phyloP scores from a whole-genome alignment of 1,139 yeast genomes.

The Eremothecium coryli region DNA sequence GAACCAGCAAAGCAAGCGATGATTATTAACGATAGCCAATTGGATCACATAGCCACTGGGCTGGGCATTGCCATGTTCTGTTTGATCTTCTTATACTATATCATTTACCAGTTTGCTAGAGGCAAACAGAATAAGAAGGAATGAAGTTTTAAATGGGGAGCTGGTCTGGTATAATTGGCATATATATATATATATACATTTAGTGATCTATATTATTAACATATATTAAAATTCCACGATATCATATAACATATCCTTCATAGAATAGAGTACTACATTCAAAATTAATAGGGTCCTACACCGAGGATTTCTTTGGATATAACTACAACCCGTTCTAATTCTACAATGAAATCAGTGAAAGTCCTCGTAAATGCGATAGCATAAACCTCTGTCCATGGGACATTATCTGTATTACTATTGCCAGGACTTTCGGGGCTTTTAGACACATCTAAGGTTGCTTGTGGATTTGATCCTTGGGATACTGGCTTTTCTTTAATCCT shows the following conservation, averaged over 20 bases:
- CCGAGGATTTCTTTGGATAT: slow-evolving; percentile 38
- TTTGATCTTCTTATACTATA: slow-evolving; percentile 63
- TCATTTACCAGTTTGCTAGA: slow-evolving; percentile 31
- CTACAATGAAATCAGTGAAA: slow-evolving; percentile 39
- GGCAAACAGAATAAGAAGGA: slow-evolving; percentile 4
- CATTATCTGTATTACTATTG: slow-evolving; percentile 12
- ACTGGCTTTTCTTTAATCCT: slow-evolving; percentile 22
- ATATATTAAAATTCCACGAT: no score
- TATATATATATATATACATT: not conserved
- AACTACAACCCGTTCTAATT: slow-evolving; percentile 33
- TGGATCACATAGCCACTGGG: slow-evolving; percentile 63
- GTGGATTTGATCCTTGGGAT: slow-evolving; percentile 1
- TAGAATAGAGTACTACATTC: not conserved
- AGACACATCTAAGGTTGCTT: no score
- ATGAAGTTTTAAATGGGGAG: not conserved
- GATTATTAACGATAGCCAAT: slow-evolving; percentile 81
- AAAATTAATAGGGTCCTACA: slow-evolving; percentile 30
- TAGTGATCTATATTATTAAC: no score
- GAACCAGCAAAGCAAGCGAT: no score
- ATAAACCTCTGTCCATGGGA: slow-evolving; percentile 40
- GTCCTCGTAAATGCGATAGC: slow-evolving; percentile 43
- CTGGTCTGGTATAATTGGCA: not conserved
- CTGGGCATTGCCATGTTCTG: slow-evolving; percentile 68
- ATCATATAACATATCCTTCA: not conserved
- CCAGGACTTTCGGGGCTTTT: slow-evolving; percentile 3